Base-by-base conservation (phyloP, 2,329 filamentous ascomycete genomes). In the Chlorencoelia australis region DNA sequence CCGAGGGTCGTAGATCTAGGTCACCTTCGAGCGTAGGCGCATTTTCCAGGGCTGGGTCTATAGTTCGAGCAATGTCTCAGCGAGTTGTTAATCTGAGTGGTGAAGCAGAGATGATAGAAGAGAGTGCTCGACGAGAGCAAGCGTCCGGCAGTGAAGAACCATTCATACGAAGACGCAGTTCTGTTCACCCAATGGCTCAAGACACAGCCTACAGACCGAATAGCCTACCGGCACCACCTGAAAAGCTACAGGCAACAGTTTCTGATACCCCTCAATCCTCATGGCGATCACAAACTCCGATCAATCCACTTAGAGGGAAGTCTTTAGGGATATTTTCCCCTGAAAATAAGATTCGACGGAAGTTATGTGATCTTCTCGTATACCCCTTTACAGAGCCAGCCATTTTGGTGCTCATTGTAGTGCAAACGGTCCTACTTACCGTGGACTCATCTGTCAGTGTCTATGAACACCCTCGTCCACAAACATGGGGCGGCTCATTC, bases 21-120 rank as follows among this genome's bases (percentile, higher is more conserved):
- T 81, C 80, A 28, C 66, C 79, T 25, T 76, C 79, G 2, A 79
- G 78, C 13, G 69, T 72, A 8, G 73, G 72, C 17, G 79, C 82
- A 13, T 59, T 88, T 35, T 73, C 71, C 16, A 69, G 76, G 48
- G 82, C 82, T 42, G 75, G 82, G 29, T 84, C 82, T 7, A 84
- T 87, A 50, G 75, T 88, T 60, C 74, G 82, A 46, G 76, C 76
- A 43, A 94, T 98, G 77, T 96, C 93, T 20, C 88, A 95, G 63
- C 85, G 91, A 65, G 88, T 98, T 38, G 91, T 98, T 54, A 96
- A 96, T 55, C 74, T 98, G 51, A 94, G 87, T 61, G 94, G 94
- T 55, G 91, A 96, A 53, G 81, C 80, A 4, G 85, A 95, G 50
- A 65, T 84, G 14, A 68, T 88, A 11, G 86, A 94, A 56, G 77